Evolutionary conservation across 2,329 filamentous ascomycete genomes (phyloP).

Genomic region (Pseudocercospora macadamiae): DNA sequence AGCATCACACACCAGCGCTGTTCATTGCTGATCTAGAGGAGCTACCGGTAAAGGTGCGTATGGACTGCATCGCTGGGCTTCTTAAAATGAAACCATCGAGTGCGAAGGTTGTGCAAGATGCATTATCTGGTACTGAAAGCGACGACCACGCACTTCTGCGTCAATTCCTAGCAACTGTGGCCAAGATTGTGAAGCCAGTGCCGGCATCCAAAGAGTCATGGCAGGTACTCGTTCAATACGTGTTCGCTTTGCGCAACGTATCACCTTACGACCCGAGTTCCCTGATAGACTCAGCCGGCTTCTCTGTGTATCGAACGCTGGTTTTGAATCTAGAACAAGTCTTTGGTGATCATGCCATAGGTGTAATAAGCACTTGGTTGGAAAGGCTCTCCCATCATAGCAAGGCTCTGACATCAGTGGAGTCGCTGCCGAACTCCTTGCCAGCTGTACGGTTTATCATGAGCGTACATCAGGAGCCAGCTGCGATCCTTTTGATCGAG

Average conservation of each 20-base stretch:
- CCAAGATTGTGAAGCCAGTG: background rate
- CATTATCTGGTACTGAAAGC: background rate
- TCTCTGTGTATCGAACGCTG: background rate
- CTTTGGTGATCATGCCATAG: too few relatives aligned
- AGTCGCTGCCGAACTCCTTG: too few relatives aligned
- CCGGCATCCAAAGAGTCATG: background rate
- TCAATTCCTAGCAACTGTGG: background rate
- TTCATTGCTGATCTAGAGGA: background rate
- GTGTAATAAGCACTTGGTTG: too few relatives aligned
- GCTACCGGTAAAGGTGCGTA: background rate
- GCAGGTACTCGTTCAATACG: background rate
- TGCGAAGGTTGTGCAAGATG: background rate
- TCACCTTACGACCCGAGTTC: background rate
- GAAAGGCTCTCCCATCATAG: too few relatives aligned
- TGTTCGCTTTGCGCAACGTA: background rate
- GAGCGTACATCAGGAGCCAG: too few relatives aligned
- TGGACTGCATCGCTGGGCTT: background rate
- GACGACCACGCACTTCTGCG: background rate
- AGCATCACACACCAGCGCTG: background rate
- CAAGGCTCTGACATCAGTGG: too few relatives aligned
- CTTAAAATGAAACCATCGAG: background rate
- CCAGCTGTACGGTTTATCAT: too few relatives aligned
- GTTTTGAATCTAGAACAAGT: too few relatives aligned
- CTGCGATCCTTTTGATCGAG: too few relatives aligned
- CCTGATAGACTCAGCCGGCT: too few relatives aligned